Conservation (phyloP, 768 basidiomycete species). For the Kwoniella shandongensis region DNA sequence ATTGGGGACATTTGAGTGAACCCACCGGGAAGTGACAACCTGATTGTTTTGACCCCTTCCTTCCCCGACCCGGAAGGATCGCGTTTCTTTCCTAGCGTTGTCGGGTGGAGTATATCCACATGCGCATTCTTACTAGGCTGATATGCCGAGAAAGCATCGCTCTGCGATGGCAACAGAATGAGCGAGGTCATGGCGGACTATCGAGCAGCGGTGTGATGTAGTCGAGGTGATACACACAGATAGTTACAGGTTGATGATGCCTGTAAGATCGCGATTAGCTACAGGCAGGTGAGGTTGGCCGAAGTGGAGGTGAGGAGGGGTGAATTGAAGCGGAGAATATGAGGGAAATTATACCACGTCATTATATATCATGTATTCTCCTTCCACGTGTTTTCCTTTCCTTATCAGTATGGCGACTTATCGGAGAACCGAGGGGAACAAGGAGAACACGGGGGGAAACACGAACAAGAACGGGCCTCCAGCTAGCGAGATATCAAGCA, state of each 20-base stretch:
- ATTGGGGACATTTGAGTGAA: not conserved
- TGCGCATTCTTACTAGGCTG: slow-evolving; percentile 37
- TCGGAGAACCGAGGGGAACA: no score
- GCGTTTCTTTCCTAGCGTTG: slow-evolving; percentile 15
- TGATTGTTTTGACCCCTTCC: slow-evolving; percentile 19
- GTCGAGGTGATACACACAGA: not conserved
- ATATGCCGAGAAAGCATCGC: slow-evolving; percentile 33
- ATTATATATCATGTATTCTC: not conserved
- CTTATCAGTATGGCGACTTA: no score
- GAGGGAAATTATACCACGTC: no score
- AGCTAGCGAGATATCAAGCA: not conserved
- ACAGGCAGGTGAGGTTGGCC: no score
- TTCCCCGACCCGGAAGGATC: slow-evolving; percentile 9
- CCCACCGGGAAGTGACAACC: slow-evolving; percentile 21
- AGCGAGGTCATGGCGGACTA: slow-evolving; percentile 15
- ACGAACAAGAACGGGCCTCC: no score
- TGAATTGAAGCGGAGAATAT: no score
- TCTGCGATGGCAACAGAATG: slow-evolving; percentile 12
- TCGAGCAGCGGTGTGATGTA: not conserved
- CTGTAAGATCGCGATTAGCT: no score
- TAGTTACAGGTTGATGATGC: not conserved
- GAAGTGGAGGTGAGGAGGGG: slow-evolving; percentile 6
- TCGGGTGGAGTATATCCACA: slow-evolving; percentile 31
- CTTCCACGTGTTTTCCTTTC: not conserved
- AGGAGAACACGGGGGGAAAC: no score